Evolutionary conservation across 805 yeast species (phyloP).

Genomic region (Spathaspora gorwiae): DNA sequence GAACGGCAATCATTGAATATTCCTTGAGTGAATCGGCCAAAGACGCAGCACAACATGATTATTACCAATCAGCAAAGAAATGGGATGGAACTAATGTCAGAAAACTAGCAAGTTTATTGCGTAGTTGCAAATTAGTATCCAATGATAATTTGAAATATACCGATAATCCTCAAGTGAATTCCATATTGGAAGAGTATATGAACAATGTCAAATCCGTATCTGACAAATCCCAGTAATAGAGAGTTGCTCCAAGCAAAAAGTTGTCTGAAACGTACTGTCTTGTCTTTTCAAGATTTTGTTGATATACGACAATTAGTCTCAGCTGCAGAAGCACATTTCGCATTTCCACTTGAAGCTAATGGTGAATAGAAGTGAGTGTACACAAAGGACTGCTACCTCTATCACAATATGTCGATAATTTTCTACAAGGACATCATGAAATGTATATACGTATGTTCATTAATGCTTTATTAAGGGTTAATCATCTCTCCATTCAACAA

Average conservation of each 20-base stretch:
- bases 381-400: background rate
- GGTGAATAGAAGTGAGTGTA: no score
- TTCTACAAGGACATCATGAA: background rate
- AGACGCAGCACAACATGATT: conserved; percentile 40
- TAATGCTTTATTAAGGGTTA: conserved; percentile 10
- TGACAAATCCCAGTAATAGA: conserved; percentile 15
- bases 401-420: background rate
- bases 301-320: conserved; percentile 4
- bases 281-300: conserved; percentile 7
- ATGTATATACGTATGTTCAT: background rate
- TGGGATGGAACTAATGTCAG: conserved; percentile 46
- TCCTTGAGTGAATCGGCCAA: conserved; percentile 19
- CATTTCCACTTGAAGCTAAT: no score
- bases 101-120: conserved; percentile 43
- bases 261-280: background rate
- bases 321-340: no score
- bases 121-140: conserved; percentile 22
- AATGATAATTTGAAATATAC: conserved; percentile 1
- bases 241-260: background rate
- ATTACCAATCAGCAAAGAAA: conserved; percentile 31
- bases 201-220: conserved; percentile 28
- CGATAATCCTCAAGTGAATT: conserved; percentile 3
- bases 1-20: conserved; percentile 35
- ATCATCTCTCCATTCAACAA: conserved; percentile 81
- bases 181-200: conserved; percentile 3